A percentile compares a stretch with the other conserved stretches of the same genome.
Conservation (phyloP, 352 stramenopile species). For the Phytophthora sojae region DNA sequence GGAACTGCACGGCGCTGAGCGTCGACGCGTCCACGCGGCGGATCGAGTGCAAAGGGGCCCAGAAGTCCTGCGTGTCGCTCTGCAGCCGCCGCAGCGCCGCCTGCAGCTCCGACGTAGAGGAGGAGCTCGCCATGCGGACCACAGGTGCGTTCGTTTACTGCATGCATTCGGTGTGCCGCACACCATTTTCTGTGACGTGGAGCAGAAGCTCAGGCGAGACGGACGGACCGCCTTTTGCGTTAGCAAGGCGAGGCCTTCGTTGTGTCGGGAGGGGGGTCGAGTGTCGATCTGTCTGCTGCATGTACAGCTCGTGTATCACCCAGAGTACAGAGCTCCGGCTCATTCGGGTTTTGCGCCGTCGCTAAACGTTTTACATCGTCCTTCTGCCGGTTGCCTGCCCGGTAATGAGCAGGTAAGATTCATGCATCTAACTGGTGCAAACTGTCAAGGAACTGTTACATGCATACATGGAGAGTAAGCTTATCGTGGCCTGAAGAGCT, state of each 20-base stretch:
- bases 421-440: too few relatives aligned
- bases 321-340: neutral
- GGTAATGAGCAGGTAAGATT: too few relatives aligned
- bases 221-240: neutral
- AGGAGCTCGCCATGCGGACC: neutral
- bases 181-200: constrained; percentile 4
- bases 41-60: constrained; percentile 64
- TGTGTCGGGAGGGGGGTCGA: too few relatives aligned
- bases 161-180: neutral
- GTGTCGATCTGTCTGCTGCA: too few relatives aligned
- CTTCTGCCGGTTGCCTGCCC: neutral
- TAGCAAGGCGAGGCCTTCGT: neutral
- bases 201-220: neutral
- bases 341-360: neutral
- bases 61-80: constrained; percentile 78
- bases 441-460: too few relatives aligned
- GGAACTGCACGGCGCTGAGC: constrained; percentile 66
- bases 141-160: neutral
- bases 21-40: constrained; percentile 53
- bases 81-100: constrained; percentile 46
- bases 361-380: neutral
- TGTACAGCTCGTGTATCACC: neutral
- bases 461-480: too few relatives aligned
- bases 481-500: too few relatives aligned
- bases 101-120: constrained; percentile 6